Conservation (phyloP, 257 asterid genomes). For the Solanum gracilifrons region DNA sequence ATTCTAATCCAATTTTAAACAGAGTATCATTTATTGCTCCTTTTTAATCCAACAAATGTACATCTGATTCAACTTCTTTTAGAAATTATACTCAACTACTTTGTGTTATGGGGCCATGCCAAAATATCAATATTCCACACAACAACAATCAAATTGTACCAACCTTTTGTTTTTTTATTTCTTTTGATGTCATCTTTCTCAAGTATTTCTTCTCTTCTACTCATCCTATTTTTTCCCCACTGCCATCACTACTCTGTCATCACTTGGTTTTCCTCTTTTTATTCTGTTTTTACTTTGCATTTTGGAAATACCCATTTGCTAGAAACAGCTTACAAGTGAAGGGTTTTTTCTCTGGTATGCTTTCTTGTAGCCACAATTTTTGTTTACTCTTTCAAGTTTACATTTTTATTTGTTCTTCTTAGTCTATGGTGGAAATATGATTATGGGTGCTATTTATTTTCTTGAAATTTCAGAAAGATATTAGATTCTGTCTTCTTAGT, state of each 20-base stretch:
- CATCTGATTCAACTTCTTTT: slow-evolving; percentile 1
- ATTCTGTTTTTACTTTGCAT: slow-evolving; percentile 8
- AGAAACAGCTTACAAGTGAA: slow-evolving; percentile 3
- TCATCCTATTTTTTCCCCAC: slow-evolving; percentile 21
- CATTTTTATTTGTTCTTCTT: slow-evolving; percentile 7
- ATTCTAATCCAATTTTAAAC: neutral
- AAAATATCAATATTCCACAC: slow-evolving; percentile 13
- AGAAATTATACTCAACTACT: neutral
- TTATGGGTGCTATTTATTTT: neutral
- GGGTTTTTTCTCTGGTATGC: slow-evolving; percentile 23
- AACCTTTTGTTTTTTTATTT: slow-evolving; percentile 16
- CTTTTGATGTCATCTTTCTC: slow-evolving; percentile 22
- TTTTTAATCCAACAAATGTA: neutral
- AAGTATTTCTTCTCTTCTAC: slow-evolving; percentile 49
- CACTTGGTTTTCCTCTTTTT: slow-evolving; percentile 6
- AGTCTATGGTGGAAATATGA: neutral
- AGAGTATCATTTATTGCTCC: neutral
- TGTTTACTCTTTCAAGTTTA: slow-evolving; percentile 9
- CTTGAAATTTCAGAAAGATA: neutral
- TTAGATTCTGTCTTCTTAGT: neutral
- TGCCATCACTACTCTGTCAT: slow-evolving; percentile 11
- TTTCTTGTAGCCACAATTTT: slow-evolving; percentile 9
- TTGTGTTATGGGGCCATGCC: slow-evolving; percentile 28
- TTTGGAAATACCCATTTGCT: slow-evolving; percentile 19
- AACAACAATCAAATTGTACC: slow-evolving; percentile 2